A percentile compares a stretch with the other conserved stretches of the same genome.
Evolutionary conservation across 805 yeast species (phyloP).

Genomic region (Ogataea methanolica): DNA sequence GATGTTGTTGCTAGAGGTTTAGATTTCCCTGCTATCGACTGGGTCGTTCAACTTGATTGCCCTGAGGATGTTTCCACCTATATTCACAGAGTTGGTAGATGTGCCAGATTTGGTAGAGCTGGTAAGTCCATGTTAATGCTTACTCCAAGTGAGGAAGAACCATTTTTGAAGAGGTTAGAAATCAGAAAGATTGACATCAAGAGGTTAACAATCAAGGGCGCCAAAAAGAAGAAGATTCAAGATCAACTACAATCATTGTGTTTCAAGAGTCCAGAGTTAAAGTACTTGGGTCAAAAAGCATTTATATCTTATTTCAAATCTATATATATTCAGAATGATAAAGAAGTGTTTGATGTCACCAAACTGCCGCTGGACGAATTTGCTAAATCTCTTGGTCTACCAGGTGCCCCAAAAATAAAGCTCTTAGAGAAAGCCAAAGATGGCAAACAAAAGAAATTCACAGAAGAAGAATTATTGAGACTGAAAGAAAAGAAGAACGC

Average conservation of each 20-base stretch:
- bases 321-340: conserved; percentile 80
- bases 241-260: conserved; percentile 85
- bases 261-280: conserved; percentile 86
- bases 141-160: conserved; percentile 78
- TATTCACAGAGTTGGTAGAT: conserved; percentile 87
- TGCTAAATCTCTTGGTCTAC: conserved; percentile 87
- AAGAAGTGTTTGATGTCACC: conserved; percentile 75
- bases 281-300: conserved; percentile 93
- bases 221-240: conserved; percentile 69
- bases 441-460: conserved; percentile 32
- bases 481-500: conserved; percentile 75
- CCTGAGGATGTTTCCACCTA: conserved; percentile 89
- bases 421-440: conserved; percentile 43
- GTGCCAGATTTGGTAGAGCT: conserved; percentile 79
- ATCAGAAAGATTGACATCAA: conserved; percentile 64
- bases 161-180: conserved; percentile 60
- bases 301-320: conserved; percentile 89
- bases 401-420: conserved; percentile 93
- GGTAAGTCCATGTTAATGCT: conserved; percentile 83
- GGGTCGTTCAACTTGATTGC: conserved; percentile 92
- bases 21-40: conserved; percentile 88
- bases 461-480: conserved; percentile 34
- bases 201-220: conserved; percentile 67
- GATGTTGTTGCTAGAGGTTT: conserved; percentile 91
- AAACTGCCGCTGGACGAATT: conserved; percentile 75